These are phyloP conservation scores for Volvox carteri DNA, from an alignment of 163 green algal genomes.

Conservation along the genomic window DNA sequence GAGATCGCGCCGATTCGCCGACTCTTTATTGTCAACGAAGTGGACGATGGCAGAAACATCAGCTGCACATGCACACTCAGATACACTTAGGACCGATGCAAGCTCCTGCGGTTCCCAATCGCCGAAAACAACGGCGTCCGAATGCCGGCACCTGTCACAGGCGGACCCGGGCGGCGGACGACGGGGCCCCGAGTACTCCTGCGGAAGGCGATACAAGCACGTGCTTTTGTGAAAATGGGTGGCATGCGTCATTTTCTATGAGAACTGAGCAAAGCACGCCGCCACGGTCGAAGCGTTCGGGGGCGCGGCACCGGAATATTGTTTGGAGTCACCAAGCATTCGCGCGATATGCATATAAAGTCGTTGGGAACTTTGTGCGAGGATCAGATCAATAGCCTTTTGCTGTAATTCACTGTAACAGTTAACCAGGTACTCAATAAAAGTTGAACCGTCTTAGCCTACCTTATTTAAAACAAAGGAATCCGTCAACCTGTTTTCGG, in stretches of 20 bases:
- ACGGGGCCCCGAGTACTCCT: background rate
- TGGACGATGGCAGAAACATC: background rate
- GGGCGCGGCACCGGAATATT: too few relatives aligned
- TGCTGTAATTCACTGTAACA: background rate
- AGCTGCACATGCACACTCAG: background rate
- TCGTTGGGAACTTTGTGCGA: background rate
- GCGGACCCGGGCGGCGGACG: background rate
- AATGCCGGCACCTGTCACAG: background rate
- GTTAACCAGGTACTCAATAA: background rate
- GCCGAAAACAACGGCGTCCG: background rate
- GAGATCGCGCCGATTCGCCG: background rate
- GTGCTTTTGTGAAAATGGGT: background rate
- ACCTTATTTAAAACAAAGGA: background rate
- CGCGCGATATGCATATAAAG: background rate
- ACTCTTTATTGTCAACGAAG: background rate
- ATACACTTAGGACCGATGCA: background rate
- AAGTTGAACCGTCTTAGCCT: background rate
- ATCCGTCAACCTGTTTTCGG: background rate
- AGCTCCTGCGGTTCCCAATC: background rate
- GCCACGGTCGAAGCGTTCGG: background rate
- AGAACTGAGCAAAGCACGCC: background rate
- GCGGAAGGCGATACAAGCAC: background rate
- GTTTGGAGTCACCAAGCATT: background rate
- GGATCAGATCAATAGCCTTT: background rate
- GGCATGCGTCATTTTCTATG: background rate